Conservation (phyloP, 1,284 basidiomycete species). For the Ceratobasidium sp. region DNA sequence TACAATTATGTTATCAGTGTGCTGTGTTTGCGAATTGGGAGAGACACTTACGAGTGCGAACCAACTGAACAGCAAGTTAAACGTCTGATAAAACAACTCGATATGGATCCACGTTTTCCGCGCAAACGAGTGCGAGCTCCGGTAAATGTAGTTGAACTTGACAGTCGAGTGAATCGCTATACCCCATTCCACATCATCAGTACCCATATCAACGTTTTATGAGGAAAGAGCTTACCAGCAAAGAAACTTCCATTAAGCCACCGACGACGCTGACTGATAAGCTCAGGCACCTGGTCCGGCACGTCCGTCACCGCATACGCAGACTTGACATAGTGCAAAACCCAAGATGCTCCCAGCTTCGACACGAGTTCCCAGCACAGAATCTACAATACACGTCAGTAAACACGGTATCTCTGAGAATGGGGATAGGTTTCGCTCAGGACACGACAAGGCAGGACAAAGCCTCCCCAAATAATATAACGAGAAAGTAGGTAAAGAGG, state of each 20-base stretch:
- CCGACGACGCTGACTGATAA: conserved; percentile 91
- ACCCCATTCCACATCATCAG: background rate
- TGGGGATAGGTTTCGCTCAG: too few species aligned
- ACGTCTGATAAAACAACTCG: conserved; percentile 90
- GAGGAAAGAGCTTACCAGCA: conserved; percentile 57
- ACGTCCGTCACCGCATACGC: conserved; percentile 94
- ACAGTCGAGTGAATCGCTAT: conserved; percentile 84
- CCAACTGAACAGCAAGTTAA: conserved; percentile 93
- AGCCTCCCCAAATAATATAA: too few species aligned
- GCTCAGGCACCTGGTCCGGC: conserved; percentile 86
- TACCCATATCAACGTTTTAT: background rate
- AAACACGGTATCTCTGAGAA: conserved; percentile 13
- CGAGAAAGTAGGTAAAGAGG: conserved; percentile 14
- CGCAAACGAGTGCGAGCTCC: conserved; percentile 83
- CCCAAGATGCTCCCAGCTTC: conserved; percentile 87
- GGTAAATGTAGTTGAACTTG: conserved; percentile 93
- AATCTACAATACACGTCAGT: conserved; percentile 62
- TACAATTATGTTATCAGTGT: conserved; percentile 23
- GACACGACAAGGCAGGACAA: too few species aligned
- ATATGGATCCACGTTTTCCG: conserved; percentile 95
- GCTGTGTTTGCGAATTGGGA: conserved; percentile 34
- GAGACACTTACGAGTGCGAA: conserved; percentile 75
- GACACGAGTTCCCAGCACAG: conserved; percentile 95
- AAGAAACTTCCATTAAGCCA: conserved; percentile 99
- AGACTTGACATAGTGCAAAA: conserved; percentile 92